Evolutionary conservation across 805 yeast species (phyloP), one percentile per base, ranked within the genome.

Genomic region (Ascoidea tarda): DNA sequence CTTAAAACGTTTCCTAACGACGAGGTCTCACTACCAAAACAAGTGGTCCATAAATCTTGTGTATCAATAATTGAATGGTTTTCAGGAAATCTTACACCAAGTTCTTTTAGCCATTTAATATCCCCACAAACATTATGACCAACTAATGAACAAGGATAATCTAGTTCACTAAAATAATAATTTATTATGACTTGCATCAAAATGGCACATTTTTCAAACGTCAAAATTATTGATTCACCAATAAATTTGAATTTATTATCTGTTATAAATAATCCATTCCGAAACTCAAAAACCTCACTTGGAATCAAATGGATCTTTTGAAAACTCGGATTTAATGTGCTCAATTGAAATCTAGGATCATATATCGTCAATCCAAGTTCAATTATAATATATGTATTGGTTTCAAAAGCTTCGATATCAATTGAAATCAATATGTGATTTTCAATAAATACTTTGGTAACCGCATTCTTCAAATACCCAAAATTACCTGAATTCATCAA

Each of bases 101-200:
- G 54, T 10, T 62, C 58, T 16, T 58, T 58, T 33, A 83, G 64
- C 79, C 81, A 76, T 49, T 61, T 66, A 16, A 83, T 52, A 60
- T 83, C 89, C 14, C 79, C 81, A 16, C 59, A 55, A 8, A 81
- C 67, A 50, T 73, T 73, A 63, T 83, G 90, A 0, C 87, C 89
- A 31, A 82, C 81, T 47, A 80, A 67, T n/a, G 55, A 51, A 6
- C 46, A 53, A 5, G 52, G 54, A 49, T 46, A 53, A 16, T n/a
- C n/a, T 0, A 51, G 58, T 8, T 50, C 54, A 47, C 63, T 58
- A 57, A 76, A 69, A 58, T 77, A 78, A 52, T 67, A 67, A 50
- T 77, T 64, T 2, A 79, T 59, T 31, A 79, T 56, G 4, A 63
- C 53, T 50, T 78, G 78, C 1, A 78, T 57, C 48, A 75, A 67